A percentile compares a stretch with the other conserved stretches of the same genome.
Conservation (phyloP, 2,329 filamentous ascomycete genomes). For the Acrocalymma vagum region DNA sequence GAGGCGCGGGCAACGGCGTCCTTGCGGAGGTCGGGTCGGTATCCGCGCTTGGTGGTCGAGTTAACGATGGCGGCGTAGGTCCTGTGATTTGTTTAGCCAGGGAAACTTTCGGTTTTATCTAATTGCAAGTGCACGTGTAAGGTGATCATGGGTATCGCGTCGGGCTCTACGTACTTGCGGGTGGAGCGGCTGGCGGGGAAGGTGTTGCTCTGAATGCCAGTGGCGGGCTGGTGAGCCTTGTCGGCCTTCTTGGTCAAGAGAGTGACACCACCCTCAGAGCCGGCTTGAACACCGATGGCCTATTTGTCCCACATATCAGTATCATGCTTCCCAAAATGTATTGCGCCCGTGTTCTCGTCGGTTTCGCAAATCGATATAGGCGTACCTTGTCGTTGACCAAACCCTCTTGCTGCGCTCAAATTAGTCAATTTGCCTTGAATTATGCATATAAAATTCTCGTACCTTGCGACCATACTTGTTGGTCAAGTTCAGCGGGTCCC, state of each 20-base stretch:
- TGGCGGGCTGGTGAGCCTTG: constrained; percentile 76
- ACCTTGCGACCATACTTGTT: constrained; percentile 95
- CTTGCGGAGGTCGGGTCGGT: constrained; percentile 67
- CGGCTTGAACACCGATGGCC: constrained; percentile 82
- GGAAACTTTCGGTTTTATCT: neutral
- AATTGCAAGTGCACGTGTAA: neutral
- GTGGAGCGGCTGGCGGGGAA: constrained; percentile 77
- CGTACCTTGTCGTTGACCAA: constrained; percentile 92
- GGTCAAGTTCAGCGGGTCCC: constrained; percentile 90
- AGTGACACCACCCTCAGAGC: constrained; percentile 80
- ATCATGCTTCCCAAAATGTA: neutral
- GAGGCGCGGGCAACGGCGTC: constrained; percentile 85
- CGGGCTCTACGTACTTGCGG: constrained; percentile 73
- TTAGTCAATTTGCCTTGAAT: constrained; percentile 31
- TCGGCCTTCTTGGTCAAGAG: constrained; percentile 86
- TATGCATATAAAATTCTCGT: constrained; percentile 30
- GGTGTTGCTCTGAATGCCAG: constrained; percentile 69
- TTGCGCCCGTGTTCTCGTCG: constrained; percentile 5
- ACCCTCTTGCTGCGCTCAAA: constrained; percentile 75
- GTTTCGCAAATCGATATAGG: constrained; percentile 15
- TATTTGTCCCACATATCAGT: constrained; percentile 44
- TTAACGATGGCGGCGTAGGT: constrained; percentile 89
- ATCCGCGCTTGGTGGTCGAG: constrained; percentile 82
- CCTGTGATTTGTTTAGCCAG: constrained; percentile 51
- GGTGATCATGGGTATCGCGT: neutral